phyloP scores from a whole-genome alignment of 2,329 filamentous ascomycete genomes.

The Clonostachys chloroleuca region DNA sequence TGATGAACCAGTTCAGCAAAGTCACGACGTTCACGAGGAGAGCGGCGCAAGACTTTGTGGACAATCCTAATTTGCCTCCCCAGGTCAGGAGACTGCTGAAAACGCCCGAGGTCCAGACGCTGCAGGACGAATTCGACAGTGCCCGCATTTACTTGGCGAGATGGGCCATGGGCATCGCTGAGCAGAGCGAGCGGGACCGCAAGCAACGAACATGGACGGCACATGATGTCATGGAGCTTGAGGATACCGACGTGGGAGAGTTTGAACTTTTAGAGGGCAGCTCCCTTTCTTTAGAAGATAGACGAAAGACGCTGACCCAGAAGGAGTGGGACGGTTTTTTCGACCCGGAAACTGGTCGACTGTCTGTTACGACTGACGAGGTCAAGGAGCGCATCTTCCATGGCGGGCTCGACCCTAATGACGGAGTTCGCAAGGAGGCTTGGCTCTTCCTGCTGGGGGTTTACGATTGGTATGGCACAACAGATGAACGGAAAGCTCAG shows the following conservation, averaged over 20 bases:
- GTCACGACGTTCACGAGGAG: constrained; percentile 93
- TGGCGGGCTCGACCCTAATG: constrained; percentile 81
- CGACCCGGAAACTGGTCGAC: constrained; percentile 65
- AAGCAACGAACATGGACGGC: constrained; percentile 90
- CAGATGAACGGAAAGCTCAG: constrained; percentile 77
- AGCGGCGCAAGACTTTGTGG: constrained; percentile 86
- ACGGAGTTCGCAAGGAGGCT: constrained; percentile 91
- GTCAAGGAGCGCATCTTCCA: constrained; percentile 98
- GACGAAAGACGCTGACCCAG: constrained; percentile 70
- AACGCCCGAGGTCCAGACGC: constrained; percentile 89
- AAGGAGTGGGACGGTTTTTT: constrained; percentile 93
- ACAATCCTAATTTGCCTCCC: constrained; percentile 86
- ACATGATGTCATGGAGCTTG: constrained; percentile 85
- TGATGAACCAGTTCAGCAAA: constrained; percentile 94
- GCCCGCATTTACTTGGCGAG: constrained; percentile 89
- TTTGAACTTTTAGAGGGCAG: constrained; percentile 90
- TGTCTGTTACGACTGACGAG: constrained; percentile 81
- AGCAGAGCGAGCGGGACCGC: constrained; percentile 87
- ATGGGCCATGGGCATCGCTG: constrained; percentile 98
- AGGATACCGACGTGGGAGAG: constrained; percentile 91
- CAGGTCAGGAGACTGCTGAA: constrained; percentile 80
- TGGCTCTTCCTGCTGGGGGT: constrained; percentile 94
- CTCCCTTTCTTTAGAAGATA: constrained; percentile 69
- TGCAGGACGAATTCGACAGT: constrained; percentile 97
- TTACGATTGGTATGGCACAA: constrained; percentile 87